Base-by-base conservation (phyloP, 345 rosid species). In the Acer negundo region DNA sequence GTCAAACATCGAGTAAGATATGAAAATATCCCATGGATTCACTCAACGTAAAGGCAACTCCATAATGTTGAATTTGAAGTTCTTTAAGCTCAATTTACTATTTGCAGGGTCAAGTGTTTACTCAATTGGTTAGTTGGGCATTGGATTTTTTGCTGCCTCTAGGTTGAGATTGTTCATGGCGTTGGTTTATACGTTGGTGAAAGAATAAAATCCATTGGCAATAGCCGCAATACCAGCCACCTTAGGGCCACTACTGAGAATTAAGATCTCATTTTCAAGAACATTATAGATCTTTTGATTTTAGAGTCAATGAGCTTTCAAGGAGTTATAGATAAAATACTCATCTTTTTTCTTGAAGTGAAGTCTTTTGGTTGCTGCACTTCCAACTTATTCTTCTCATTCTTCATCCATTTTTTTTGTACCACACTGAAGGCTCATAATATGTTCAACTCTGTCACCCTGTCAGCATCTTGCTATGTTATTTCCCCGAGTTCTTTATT, bases 31-130 rank as follows among this genome's bases (percentile, higher is more conserved):
- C 59, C 20, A 22, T 23, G 56, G 55, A 58, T 58, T 58, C 28
- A 74, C 62, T 74, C 66, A 31, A 64, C 20, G n/a, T 26, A 13
- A 16, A 28, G 40, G 70, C 59, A 46, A 63, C 24, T 64, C 13
- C 22, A 12, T 19, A 74, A 63, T 74, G 61, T 46, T n/a, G 51
- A 47, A 47, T n/a, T 62, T 19, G 59, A 63, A 74, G 61, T 28
- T 74, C 62, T 46, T 49, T 62, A 64, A 46, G 61, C 70, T 63
- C 62, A 47, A 28, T 24, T 38, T 56, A 20, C 26, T 40, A 59
- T 19, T 49, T 58, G 44, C 47, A 6, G 9, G 67, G 53, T 73
- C n/a, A 38, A 35, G 31, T 61, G 38, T 58, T n/a, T 58, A 58
- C 24, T 58, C 12, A n/a, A 58, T 58, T 58, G 62, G 62, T 58